These are phyloP conservation scores for Psophocarpus tetragonolobus DNA, from an alignment of 306 rosid species.

Conservation along the genomic window DNA sequence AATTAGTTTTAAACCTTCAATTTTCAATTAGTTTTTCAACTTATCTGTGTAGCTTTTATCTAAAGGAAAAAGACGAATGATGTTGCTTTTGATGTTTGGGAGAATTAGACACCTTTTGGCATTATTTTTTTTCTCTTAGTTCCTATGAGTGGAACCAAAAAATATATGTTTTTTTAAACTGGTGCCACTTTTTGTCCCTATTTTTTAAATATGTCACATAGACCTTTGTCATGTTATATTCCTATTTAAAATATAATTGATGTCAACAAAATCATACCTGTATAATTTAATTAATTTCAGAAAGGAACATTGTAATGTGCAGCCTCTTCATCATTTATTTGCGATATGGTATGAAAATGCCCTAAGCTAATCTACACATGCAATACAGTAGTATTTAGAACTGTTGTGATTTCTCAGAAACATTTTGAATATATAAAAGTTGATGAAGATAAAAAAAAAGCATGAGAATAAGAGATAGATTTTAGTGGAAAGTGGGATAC, in stretches of 20 bases:
- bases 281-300: not conserved
- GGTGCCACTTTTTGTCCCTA: not conserved
- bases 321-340: not conserved
- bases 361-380: not conserved
- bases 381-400: not conserved
- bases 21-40: too few relatives aligned
- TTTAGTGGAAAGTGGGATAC: not conserved
- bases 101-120: too few relatives aligned
- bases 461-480: conserved; percentile 24
- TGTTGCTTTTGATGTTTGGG: too few relatives aligned
- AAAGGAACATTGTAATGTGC: not conserved
- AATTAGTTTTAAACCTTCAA: too few relatives aligned
- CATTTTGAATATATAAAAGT: not conserved
- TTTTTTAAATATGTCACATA: not conserved
- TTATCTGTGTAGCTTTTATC: too few relatives aligned
- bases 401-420: not conserved
- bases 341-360: not conserved
- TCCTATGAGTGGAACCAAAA: not conserved
- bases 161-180: not conserved
- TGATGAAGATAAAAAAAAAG: not conserved
- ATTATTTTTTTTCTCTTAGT: too few relatives aligned
- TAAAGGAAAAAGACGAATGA: too few relatives aligned
- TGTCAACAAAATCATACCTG: not conserved
- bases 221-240: not conserved
- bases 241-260: not conserved